A percentile compares a stretch with the other conserved stretches of the same genome.
Conservation (phyloP, 2,329 filamentous ascomycete species). For the Calonectria ilicicola region DNA sequence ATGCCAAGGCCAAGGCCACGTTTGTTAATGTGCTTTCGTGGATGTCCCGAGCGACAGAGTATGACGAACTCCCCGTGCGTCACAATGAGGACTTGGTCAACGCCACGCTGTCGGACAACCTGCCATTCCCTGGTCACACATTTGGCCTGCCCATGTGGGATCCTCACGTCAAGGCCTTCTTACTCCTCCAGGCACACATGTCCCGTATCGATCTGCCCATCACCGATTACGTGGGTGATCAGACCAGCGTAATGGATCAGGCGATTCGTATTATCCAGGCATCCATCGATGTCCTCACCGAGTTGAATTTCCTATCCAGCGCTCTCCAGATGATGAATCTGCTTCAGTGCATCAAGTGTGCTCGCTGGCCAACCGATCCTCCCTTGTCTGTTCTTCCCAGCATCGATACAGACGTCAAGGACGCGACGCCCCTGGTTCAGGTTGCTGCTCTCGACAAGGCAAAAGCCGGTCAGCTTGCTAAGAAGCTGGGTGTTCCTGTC, state of each 20-base stretch:
- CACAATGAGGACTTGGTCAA: conserved; percentile 99
- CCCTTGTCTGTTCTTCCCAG: conserved; percentile 85
- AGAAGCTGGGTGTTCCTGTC: conserved; percentile 62
- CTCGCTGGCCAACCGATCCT: conserved; percentile 88
- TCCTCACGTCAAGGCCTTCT: conserved; percentile 95
- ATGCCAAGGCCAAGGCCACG: conserved; percentile 79
- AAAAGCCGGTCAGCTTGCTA: conserved; percentile 58
- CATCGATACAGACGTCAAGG: conserved; percentile 62
- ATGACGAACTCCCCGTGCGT: conserved; percentile 95
- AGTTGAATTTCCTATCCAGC: conserved; percentile 84
- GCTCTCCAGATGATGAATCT: conserved; percentile 86
- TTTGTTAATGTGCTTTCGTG: conserved; percentile 89
- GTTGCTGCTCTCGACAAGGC: conserved; percentile 51
- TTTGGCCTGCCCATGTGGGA: conserved; percentile 95
- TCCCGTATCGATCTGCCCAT: conserved; percentile 93
- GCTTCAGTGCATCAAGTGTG: conserved; percentile 92
- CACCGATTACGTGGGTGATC: conserved; percentile 96
- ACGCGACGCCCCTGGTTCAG: conserved; percentile 57
- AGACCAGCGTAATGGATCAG: conserved; percentile 90
- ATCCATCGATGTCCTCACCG: conserved; percentile 91
- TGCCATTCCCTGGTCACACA: conserved; percentile 71
- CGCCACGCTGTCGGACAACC: conserved; percentile 83
- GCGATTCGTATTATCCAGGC: conserved; percentile 97
- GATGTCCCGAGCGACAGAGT: conserved; percentile 95
- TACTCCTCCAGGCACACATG: conserved; percentile 95